These are phyloP conservation scores for Tetragonia tetragonoides DNA, from an alignment of 148 eudicot genomes.

Conservation along the genomic window DNA sequence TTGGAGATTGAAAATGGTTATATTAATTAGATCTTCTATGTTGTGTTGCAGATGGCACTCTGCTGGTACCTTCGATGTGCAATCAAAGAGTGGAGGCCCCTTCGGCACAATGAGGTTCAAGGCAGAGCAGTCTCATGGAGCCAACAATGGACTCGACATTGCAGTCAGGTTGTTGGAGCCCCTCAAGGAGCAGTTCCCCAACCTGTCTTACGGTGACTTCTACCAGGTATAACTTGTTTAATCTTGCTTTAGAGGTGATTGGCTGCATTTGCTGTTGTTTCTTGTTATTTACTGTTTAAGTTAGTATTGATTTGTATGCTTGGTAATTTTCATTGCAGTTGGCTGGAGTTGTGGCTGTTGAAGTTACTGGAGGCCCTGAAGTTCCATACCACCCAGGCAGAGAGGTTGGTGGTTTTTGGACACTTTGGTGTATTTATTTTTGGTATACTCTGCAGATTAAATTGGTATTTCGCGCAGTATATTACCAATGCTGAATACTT, in stretches of 20 bases:
- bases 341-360: constrained; percentile 96
- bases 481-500: background rate
- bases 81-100: constrained; percentile 77
- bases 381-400: constrained; percentile 97
- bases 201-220: constrained; percentile 60
- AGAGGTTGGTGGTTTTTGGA: constrained; percentile 40
- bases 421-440: background rate
- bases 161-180: constrained; percentile 73
- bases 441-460: background rate
- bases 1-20: background rate
- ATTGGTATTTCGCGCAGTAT: background rate
- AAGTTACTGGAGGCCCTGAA: constrained; percentile 94
- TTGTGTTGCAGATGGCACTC: constrained; percentile 74
- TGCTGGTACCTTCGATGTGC: constrained; percentile 75
- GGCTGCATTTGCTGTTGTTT: background rate
- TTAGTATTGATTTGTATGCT: background rate
- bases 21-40: background rate
- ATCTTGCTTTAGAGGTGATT: background rate
- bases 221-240: constrained; percentile 45
- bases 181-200: constrained; percentile 66
- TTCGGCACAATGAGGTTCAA: constrained; percentile 79
- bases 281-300: background rate
- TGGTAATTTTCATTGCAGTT: constrained; percentile 33
- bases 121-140: constrained; percentile 57
- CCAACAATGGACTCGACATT: constrained; percentile 73